Conservation (phyloP, 169 alveolate species). For the Eimeria zaria region DNA sequence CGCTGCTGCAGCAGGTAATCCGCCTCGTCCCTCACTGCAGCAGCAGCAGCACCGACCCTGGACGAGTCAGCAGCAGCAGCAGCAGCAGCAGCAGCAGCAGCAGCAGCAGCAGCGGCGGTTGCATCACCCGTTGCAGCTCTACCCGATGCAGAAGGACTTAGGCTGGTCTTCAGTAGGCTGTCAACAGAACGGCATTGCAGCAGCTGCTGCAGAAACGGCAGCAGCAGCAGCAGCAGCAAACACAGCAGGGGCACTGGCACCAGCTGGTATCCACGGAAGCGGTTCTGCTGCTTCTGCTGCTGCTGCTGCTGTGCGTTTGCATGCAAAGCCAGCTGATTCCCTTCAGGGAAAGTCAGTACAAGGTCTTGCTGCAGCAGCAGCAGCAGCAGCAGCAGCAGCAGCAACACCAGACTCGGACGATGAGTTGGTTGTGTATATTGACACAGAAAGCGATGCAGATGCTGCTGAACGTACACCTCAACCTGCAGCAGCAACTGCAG, state of each 20-base stretch:
- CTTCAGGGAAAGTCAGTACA: too few species aligned
- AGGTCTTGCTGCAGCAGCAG: constrained; percentile 53
- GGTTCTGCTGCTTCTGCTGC: constrained; percentile 2
- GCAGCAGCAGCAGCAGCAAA: constrained; percentile 13
- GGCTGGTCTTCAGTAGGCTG: too few species aligned
- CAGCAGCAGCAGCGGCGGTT: constrained; percentile 59
- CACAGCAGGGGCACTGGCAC: constrained; percentile 4
- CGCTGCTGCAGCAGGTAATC: constrained; percentile 11
- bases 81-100: constrained; percentile 9
- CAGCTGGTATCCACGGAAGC: constrained; percentile 15
- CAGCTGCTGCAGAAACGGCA: constrained; percentile 48
- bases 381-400: neutral
- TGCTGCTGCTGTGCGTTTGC: neutral
- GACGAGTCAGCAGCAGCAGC: constrained; percentile 37
- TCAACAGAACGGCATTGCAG: constrained; percentile 7
- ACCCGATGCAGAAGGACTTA: too few species aligned
- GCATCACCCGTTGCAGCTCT: constrained; percentile 27
- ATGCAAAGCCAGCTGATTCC: too few species aligned
- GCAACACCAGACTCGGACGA: constrained; percentile 27
- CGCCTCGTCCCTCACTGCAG: constrained; percentile 15
- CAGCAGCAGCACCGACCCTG: constrained; percentile 31
- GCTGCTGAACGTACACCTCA: neutral
- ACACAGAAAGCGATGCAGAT: constrained; percentile 25
- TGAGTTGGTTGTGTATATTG: constrained; percentile 19
- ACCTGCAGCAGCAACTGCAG: too few species aligned